Base-by-base conservation (phyloP, 225 moss, liverwort and hornwort genomes). In the Physcomitrium patens region DNA sequence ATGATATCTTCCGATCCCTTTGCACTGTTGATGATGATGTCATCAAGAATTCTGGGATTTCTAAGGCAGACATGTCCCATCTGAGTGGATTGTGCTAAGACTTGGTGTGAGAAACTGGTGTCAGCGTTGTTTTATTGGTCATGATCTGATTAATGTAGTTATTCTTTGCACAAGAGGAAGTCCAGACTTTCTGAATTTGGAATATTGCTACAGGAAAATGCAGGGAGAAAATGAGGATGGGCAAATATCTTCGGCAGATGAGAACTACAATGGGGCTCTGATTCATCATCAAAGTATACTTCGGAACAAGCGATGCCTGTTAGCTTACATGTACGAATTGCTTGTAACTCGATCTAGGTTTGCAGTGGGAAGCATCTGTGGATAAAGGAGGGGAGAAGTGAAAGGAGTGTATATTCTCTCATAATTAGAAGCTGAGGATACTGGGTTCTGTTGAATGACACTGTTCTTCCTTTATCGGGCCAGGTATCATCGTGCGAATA, bases 271-370 rank as follows among this genome's bases (percentile, higher is more conserved):
- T 63, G 99, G 99, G 53, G 99, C 95, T 60, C 86, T 93, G 57
- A 92, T 93, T 85, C 99, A 99, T 81, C 95, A 99, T 84, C 86
- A 84, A 53, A 99, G 99, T 68, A 87, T 99, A 67, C 82, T 99
- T 50, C 90, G 99, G 56, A 93, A 99, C 80, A 99, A 99, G 79
- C 94, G 99, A 59, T 95, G 99, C 79, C 93, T 99, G 59, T 74
- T 95, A 80, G 95, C 93, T 63, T 99, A 99, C 79, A 80, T 92
- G 97, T 99, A 90, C 76, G 91, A 37, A 22, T 77, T 76, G 63
- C 60, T 70, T 31, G 10, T 57, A 65, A 69, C 58, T 44, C 10
- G 50, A 26, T 59, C 27, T 22, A 60, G 8, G 9, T 28, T 49
- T 66, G 66, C 63, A 5, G 10, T 50, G 41, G 65, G 51, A 9